Evolutionary conservation across 2,329 filamentous ascomycete genomes (phyloP).

Genomic region (Fusarium multiceps): DNA sequence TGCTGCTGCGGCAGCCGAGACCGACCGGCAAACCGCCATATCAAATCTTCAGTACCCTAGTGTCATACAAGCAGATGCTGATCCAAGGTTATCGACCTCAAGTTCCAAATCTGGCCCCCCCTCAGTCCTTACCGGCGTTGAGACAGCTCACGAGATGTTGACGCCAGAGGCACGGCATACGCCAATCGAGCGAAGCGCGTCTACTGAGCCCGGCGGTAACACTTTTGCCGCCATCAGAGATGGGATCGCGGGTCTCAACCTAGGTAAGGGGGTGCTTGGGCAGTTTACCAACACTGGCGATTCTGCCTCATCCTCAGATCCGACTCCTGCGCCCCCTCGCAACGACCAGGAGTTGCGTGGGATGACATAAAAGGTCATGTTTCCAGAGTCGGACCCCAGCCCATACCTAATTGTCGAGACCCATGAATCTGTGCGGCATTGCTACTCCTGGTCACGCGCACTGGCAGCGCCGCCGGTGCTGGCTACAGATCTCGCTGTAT

Average conservation of each 20-base stretch:
- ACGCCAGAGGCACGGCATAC: conserved; percentile 55
- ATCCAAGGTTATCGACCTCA: conserved; percentile 42
- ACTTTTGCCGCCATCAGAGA: conserved; percentile 61
- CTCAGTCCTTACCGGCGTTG: conserved; percentile 69
- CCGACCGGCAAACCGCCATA: conserved; percentile 52
- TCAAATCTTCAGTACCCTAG: conserved; percentile 49
- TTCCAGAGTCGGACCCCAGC: conserved; percentile 44
- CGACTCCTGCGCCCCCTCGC: conserved; percentile 39
- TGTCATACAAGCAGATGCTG: conserved; percentile 43
- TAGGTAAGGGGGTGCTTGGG: conserved; percentile 60
- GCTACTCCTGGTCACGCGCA: conserved; percentile 5
- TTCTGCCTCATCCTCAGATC: conserved; percentile 37
- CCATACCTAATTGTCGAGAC: conserved; percentile 52
- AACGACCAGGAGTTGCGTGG: conserved; percentile 58
- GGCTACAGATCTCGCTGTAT: conserved; percentile 1
- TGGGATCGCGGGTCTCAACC: conserved; percentile 59
- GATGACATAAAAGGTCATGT: conserved; percentile 60
- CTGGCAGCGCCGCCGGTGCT: conserved; percentile 14
- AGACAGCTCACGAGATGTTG: conserved; percentile 66
- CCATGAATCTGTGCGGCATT: conserved; percentile 41
- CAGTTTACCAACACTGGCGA: conserved; percentile 46
- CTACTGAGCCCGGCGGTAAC: conserved; percentile 56
- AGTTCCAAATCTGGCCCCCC: conserved; percentile 56
- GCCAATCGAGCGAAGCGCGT: conserved; percentile 57
- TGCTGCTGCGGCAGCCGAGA: conserved; percentile 64